These are phyloP conservation scores for Fusarium mangiferae DNA, from an alignment of 2,329 filamentous ascomycete species.

Conservation along the genomic window DNA sequence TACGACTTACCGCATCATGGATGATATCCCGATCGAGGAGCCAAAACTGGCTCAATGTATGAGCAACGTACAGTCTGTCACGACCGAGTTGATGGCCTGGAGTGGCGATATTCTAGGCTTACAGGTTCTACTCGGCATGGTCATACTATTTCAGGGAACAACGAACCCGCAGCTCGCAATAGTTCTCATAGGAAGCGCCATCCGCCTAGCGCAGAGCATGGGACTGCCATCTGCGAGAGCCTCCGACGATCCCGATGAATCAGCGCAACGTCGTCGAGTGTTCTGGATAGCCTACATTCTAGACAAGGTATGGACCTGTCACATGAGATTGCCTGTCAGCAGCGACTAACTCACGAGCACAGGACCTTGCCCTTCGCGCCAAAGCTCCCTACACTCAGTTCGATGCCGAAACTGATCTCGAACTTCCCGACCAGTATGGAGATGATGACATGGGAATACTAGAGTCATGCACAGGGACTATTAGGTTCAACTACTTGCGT, in stretches of 20 bases:
- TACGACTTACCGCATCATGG: not conserved
- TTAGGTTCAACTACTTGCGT: not conserved
- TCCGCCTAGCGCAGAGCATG: not conserved
- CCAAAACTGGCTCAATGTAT: not conserved
- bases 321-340: too few species aligned
- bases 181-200: not conserved
- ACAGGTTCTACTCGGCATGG: not conserved
- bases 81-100: not conserved
- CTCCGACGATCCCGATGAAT: not conserved
- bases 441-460: not conserved
- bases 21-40: not conserved
- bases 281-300: not conserved
- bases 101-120: not conserved
- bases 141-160: not conserved
- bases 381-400: not conserved
- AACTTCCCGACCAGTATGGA: not conserved
- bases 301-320: not conserved
- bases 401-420: not conserved
- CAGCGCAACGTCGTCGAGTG: not conserved
- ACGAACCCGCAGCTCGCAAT: not conserved
- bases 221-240: not conserved
- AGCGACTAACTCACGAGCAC: not conserved
- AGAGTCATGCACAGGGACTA: not conserved
- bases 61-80: not conserved
- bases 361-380: not conserved